Evolutionary conservation across 1,139 yeast species (phyloP).

Genomic region (Blastobotrys indianensis): DNA sequence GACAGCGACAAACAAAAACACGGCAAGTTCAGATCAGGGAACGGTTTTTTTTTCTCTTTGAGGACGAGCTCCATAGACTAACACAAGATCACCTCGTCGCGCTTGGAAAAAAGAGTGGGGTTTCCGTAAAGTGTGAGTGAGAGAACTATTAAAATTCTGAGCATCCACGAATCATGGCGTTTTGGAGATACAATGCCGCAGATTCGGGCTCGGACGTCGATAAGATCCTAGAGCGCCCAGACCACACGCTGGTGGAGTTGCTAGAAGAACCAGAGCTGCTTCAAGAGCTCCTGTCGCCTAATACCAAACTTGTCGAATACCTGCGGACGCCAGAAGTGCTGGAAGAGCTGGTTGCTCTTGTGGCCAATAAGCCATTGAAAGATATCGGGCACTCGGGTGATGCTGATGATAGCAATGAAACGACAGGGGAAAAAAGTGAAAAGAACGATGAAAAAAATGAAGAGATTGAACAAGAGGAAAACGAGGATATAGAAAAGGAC

Average conservation of each 20-base stretch:
- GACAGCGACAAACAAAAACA: too few species aligned
- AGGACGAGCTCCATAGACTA: too few species aligned
- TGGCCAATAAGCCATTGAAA: conserved; percentile 42
- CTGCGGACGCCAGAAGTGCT: conserved; percentile 69
- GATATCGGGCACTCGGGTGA: conserved; percentile 26
- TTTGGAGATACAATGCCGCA: conserved; percentile 89
- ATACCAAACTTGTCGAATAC: conserved; percentile 74
- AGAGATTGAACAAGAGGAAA: conserved; percentile 5
- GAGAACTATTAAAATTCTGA: background rate
- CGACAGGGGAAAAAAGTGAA: conserved; percentile 11
- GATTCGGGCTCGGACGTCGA: conserved; percentile 73
- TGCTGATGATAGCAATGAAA: conserved; percentile 4
- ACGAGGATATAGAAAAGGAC: conserved; percentile 25
- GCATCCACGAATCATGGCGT: conserved; percentile 39
- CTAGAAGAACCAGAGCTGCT: conserved; percentile 82
- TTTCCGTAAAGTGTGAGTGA: too few species aligned
- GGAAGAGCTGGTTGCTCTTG: conserved; percentile 58
- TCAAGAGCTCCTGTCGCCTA: conserved; percentile 78
- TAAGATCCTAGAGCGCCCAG: conserved; percentile 58
- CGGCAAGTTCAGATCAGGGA: too few species aligned
- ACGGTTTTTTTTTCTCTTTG: too few species aligned
- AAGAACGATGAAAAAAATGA: conserved; percentile 1
- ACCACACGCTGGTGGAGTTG: conserved; percentile 54
- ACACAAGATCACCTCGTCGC: too few species aligned
- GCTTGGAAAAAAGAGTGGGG: background rate